Evolutionary conservation across 2,329 filamentous ascomycete species (phyloP), one percentile per base, ranked within the genome.

Genomic region (Venturia effusa): DNA sequence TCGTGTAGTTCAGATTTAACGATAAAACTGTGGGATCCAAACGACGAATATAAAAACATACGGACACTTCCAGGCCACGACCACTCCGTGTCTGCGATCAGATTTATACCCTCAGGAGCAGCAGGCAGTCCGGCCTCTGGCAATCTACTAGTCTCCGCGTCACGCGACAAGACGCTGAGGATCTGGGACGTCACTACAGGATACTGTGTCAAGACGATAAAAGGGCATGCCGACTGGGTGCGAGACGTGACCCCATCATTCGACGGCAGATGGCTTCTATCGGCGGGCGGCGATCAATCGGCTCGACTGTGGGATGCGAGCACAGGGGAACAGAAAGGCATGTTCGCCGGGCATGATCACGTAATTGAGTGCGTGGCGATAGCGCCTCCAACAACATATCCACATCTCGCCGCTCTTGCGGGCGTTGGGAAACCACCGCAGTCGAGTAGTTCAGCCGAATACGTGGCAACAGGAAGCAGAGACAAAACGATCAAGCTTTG

Each of bases 181-280:
- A 88, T 97, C 74, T 97, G 93, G 92, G 92, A 97, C 71, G 89
- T 93, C 32, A 92, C 89, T 34, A 97, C 92, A 0, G 92, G 93
- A 6, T 97, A 92, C 74, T 96, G 92, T 71, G 83, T 97, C 54
- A 92, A 90, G 74, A 96, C 92, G n/a, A 82, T 97, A 67, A 83
- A 86, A 37, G 92, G 92, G 0, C 92, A 97, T 70, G 83, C 82
- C 3, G 92, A 89, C 69, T 97, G 93, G 92, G 90, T 97, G n/a
- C 86, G 92, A 65, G 90, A 93, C 68, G 89, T 97, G 10, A 84
- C 83, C 22, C 90, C 92, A 0, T 94, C 90, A 1, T 81, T 86
- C 51, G 92, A 97, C 71, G 92, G 92, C 34, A 84, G 88, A 65
- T 96, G 85, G 77, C 83, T 97, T 1, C 74, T 97, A 45, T 95